phyloP scores from a whole-genome alignment of 768 basidiomycete genomes.

The Tulasnella calospora region DNA sequence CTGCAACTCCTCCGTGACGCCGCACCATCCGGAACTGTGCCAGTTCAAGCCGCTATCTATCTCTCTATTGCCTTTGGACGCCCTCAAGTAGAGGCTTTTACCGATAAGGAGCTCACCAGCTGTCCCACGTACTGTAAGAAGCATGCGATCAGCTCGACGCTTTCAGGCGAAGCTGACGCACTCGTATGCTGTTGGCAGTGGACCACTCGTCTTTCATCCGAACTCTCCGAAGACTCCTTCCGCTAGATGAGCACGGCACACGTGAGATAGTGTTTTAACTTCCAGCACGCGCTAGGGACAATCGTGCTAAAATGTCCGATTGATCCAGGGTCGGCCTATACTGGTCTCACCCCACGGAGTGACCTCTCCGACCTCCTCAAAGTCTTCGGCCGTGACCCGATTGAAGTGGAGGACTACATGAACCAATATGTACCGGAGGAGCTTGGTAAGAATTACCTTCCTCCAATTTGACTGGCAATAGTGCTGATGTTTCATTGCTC shows the following conservation, averaged over 20 bases:
- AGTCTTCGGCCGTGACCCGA: slow-evolving; percentile 23
- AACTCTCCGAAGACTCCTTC: slow-evolving; percentile 19
- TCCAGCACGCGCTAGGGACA: neutral
- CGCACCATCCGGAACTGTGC: slow-evolving; percentile 19
- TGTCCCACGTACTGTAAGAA: slow-evolving; percentile 8
- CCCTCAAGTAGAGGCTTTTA: neutral
- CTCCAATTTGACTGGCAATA: neutral
- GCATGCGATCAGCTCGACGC: too few relatives aligned
- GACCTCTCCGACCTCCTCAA: slow-evolving; percentile 16
- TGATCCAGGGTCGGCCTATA: slow-evolving; percentile 16
- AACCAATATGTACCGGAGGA: slow-evolving; percentile 16
- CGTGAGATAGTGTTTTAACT: neutral
- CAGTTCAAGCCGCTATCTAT: slow-evolving; percentile 23
- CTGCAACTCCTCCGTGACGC: slow-evolving; percentile 14
- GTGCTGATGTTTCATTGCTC: neutral
- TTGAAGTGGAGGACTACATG: slow-evolving; percentile 22
- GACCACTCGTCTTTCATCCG: slow-evolving; percentile 25
- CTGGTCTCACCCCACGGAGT: neutral
- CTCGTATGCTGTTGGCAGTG: neutral
- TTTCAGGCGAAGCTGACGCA: neutral
- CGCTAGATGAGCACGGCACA: slow-evolving; percentile 22
- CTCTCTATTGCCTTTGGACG: slow-evolving; percentile 22
- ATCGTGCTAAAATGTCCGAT: neutral
- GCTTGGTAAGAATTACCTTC: slow-evolving; percentile 1
- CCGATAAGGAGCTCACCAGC: slow-evolving; percentile 16